Percentiles rank a stretch among this genome's conserved stretches.
Evolutionary conservation across 2,329 filamentous ascomycete genomes (phyloP).

Genomic region (Botrytis tulipae): DNA sequence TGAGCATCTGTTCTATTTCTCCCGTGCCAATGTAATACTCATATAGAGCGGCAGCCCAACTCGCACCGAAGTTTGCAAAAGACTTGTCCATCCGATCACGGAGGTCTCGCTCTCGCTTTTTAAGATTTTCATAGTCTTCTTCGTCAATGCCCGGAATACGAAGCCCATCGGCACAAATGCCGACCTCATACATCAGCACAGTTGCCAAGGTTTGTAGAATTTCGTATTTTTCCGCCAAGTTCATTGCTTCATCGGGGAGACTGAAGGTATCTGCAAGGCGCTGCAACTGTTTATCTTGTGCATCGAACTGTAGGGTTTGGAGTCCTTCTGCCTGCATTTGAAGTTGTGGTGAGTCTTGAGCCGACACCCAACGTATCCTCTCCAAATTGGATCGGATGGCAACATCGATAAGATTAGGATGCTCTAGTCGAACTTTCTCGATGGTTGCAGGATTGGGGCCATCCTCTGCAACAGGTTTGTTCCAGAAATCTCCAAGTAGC

Average conservation of each 20-base stretch:
- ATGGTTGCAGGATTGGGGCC: slow-evolving; percentile 34
- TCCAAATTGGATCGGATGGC: slow-evolving; percentile 59
- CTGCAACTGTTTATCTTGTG: slow-evolving; percentile 48
- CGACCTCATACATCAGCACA: slow-evolving; percentile 38
- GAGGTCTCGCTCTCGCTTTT: slow-evolving; percentile 20
- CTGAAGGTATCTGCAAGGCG: slow-evolving; percentile 49
- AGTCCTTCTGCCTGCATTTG: slow-evolving; percentile 50
- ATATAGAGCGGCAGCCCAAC: slow-evolving; percentile 71
- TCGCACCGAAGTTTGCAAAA: slow-evolving; percentile 50
- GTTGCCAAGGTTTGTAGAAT: slow-evolving; percentile 63
- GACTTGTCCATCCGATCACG: slow-evolving; percentile 42
- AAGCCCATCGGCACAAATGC: slow-evolving; percentile 14
- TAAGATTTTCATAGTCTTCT: slow-evolving; percentile 21
- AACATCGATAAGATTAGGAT: slow-evolving; percentile 54
- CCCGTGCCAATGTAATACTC: slow-evolving; percentile 69
- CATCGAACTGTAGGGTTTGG: slow-evolving; percentile 42
- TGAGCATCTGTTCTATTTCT: slow-evolving; percentile 66
- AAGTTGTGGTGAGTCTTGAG: slow-evolving; percentile 49
- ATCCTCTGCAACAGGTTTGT: slow-evolving; percentile 31
- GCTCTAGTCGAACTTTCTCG: slow-evolving; percentile 50
- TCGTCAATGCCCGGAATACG: slow-evolving; percentile 16
- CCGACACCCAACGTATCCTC: slow-evolving; percentile 55
- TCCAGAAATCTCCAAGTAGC: slow-evolving; percentile 39
- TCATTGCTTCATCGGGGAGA: slow-evolving; percentile 56
- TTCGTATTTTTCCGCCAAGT: slow-evolving; percentile 59